These are phyloP conservation scores for Chaetoscypha palmicola DNA, from an alignment of 2,329 filamentous ascomycete species.

Conservation along the genomic window DNA sequence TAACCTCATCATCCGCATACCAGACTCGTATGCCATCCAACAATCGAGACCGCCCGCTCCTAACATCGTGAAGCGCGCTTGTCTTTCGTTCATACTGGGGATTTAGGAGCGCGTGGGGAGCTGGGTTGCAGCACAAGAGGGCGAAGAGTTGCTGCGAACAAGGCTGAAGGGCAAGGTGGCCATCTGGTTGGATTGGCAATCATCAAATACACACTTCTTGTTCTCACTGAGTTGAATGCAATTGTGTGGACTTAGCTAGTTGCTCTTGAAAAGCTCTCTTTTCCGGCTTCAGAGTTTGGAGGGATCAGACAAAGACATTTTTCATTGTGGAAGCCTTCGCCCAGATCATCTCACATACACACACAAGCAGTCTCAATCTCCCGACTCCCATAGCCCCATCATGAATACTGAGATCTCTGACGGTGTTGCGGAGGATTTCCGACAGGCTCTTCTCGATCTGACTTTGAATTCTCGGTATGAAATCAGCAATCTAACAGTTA, in stretches of 20 bases:
- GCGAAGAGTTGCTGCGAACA: slow-evolving; percentile 17
- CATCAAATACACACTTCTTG: slow-evolving; percentile 33
- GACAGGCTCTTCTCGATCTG: slow-evolving; percentile 84
- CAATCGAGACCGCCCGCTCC: too few relatives aligned
- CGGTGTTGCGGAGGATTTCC: slow-evolving; percentile 93
- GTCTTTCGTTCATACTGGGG: slow-evolving; percentile 11
- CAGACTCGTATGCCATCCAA: background rate
- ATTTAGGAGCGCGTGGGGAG: slow-evolving; percentile 19
- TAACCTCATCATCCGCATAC: background rate
- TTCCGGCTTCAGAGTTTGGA: slow-evolving; percentile 21
- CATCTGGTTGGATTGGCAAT: slow-evolving; percentile 25
- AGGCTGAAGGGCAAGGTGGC: slow-evolving; percentile 17
- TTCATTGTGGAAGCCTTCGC: slow-evolving; percentile 21
- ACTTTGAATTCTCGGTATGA: slow-evolving; percentile 87
- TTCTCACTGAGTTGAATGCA: slow-evolving; percentile 31
- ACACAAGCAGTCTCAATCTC: slow-evolving; percentile 15
- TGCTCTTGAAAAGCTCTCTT: slow-evolving; percentile 28
- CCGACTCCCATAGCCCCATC: slow-evolving; percentile 35
- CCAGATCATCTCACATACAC: slow-evolving; percentile 13
- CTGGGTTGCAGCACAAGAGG: slow-evolving; percentile 18
- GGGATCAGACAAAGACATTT: slow-evolving; percentile 24
- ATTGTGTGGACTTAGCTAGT: slow-evolving; percentile 33
- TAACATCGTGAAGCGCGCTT: background rate
- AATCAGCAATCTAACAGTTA: slow-evolving; percentile 95
- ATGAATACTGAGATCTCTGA: slow-evolving; percentile 60